Evolutionary conservation across 768 basidiomycete genomes (phyloP).

Genomic region (Lactarius hengduanensis): DNA sequence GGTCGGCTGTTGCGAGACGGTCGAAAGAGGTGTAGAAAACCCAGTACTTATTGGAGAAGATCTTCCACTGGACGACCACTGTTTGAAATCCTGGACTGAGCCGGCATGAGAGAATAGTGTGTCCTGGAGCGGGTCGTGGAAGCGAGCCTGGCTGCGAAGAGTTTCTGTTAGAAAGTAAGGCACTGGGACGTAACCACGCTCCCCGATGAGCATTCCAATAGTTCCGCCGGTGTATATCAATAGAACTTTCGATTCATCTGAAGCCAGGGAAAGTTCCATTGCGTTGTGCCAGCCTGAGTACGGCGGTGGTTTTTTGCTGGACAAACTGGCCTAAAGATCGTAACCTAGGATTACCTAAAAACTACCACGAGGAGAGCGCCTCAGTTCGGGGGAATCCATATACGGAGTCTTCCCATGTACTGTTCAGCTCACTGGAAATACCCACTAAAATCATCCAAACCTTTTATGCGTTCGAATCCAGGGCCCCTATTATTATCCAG

Average conservation of each 20-base stretch:
- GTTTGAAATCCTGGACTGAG: conserved; percentile 75
- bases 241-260: conserved; percentile 78
- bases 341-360: no score
- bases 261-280: conserved; percentile 50
- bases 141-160: conserved; percentile 76
- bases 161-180: conserved; percentile 86
- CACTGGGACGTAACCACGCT: conserved; percentile 79
- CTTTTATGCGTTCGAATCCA: no score
- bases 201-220: conserved; percentile 81
- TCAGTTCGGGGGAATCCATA: no score
- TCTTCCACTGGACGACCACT: conserved; percentile 69
- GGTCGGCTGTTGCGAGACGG: conserved; percentile 40
- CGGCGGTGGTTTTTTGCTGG: not conserved
- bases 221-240: conserved; percentile 91
- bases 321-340: not conserved
- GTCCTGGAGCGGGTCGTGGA: conserved; percentile 87
- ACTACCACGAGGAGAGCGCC: no score
- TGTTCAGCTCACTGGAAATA: no score
- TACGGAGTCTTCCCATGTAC: no score
- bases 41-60: conserved; percentile 36
- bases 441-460: no score
- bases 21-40: conserved; percentile 28
- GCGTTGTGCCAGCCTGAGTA: not conserved
- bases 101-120: conserved; percentile 80
- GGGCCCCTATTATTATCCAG: no score